These are phyloP conservation scores for Zygoascus meyerae DNA, from an alignment of 1,139 yeast genomes.

Conservation along the genomic window DNA sequence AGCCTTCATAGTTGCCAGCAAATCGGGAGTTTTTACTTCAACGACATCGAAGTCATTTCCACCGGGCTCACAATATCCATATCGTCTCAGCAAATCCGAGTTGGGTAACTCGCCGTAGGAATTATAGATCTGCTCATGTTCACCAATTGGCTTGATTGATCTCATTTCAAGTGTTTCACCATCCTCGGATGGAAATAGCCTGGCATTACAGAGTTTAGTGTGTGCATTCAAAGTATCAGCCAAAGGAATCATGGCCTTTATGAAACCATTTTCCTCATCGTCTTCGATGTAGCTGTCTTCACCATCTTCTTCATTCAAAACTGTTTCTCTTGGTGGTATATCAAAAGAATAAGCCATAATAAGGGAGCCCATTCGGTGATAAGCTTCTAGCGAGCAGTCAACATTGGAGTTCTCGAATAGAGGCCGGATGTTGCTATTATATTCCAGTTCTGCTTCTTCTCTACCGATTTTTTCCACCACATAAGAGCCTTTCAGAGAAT, in stretches of 20 bases:
- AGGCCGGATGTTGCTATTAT: conserved; percentile 36
- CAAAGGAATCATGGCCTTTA: conserved; percentile 86
- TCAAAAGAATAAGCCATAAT: conserved; percentile 69
- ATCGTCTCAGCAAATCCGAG: conserved; percentile 77
- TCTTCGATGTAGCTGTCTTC: conserved; percentile 36
- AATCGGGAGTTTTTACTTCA: conserved; percentile 43
- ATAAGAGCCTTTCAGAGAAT: conserved; percentile 59
- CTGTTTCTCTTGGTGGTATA: conserved; percentile 29
- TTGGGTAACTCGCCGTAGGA: conserved; percentile 91
- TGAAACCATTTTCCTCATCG: conserved; percentile 41
- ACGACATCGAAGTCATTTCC: conserved; percentile 80
- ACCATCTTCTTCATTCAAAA: conserved; percentile 22
- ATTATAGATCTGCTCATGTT: conserved; percentile 74
- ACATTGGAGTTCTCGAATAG: conserved; percentile 25
- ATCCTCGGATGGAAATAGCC: conserved; percentile 37
- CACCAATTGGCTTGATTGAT: conserved; percentile 53
- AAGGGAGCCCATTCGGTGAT: conserved; percentile 64
- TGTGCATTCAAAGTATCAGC: conserved; percentile 91
- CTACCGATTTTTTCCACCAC: conserved; percentile 67
- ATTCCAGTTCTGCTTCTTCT: conserved; percentile 59
- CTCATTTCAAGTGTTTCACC: conserved; percentile 55
- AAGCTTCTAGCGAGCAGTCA: conserved; percentile 48
- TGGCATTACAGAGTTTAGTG: conserved; percentile 72
- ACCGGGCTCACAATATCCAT: conserved; percentile 78
- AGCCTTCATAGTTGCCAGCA: conserved; percentile 19